These are phyloP conservation scores for Daedaleopsis sinensis DNA, from an alignment of 768 basidiomycete species.

Conservation along the genomic window DNA sequence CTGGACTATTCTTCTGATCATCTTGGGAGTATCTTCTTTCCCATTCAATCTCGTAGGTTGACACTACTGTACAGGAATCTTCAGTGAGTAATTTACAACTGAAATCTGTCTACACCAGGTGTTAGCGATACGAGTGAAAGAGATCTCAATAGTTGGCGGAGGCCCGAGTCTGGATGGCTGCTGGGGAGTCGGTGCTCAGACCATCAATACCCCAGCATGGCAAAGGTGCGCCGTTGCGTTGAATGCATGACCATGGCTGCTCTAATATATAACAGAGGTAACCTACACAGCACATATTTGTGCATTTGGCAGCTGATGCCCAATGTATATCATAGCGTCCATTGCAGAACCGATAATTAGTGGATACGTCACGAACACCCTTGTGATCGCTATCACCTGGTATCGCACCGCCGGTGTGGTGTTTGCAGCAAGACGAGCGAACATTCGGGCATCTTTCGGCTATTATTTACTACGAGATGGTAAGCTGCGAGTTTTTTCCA, in stretches of 20 bases:
- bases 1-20: slow-evolving; percentile 4
- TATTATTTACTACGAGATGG: neutral
- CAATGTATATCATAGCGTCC: neutral
- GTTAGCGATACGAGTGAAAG: neutral
- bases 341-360: neutral
- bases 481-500: neutral
- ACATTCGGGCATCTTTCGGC: neutral
- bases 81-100: too few relatives aligned
- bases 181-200: neutral
- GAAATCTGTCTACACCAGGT: too few relatives aligned
- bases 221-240: too few relatives aligned
- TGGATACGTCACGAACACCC: neutral
- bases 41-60: slow-evolving; percentile 5
- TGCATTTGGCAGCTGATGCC: neutral
- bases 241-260: too few relatives aligned
- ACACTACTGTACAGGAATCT: too few relatives aligned
- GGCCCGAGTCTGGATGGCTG: too few relatives aligned
- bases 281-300: neutral
- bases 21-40: neutral
- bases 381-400: neutral
- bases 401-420: neutral
- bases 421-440: neutral
- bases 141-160: neutral
- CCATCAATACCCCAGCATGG: too few relatives aligned
- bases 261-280: too few relatives aligned